Base-by-base conservation (phyloP, 2,329 filamentous ascomycete genomes). In the Aspergillus caelatus region DNA sequence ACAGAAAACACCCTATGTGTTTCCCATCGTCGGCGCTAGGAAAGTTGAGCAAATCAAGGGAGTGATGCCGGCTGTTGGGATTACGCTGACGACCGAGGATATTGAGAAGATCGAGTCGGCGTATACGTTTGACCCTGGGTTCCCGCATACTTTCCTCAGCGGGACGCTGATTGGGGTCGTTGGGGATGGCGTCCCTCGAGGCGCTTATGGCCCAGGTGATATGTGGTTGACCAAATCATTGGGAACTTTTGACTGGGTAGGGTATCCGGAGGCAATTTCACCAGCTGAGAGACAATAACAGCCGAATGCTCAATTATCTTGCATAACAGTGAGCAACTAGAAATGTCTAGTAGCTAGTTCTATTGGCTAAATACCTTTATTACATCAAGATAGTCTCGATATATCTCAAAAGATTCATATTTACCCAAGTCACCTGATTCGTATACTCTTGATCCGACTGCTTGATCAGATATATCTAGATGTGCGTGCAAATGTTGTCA, bases 61-160 rank as follows among this genome's bases (percentile, higher is more conserved):
- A 26, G 88, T 86, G 67, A 85, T 89, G 62, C 76, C 82, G 67
- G 85, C 83, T 0, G 68, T 89, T 53, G 78, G 73, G 3, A 71
- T 89, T 32, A 68, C 73, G 28, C 74, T 89, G 57, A 81, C 80
- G 0, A 76, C 82, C 0, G 80, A 85, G 9, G 84, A 89, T 59
- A 77, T 89, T 10, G 73, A 78, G 32, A 79, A 83, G 63, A 83
- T 89, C 60, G 86, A 89, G 64, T 71, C 69, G 2, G 81, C 82
- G 5, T 74, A 76, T 30, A 70, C 78, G 1, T 89, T 89, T 62
- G 82, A 88, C 12, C 39, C 81, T 12, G 86, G 87, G 0, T 89
- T 87, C 74, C 86, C 86, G 0, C 57, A 63, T 28, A 63, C 28
- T n/a, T 63, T 65, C 43, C 36, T 62, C 26, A 52, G 48, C 26